Conservation (phyloP, 2,329 filamentous ascomycete genomes). For the Chaetomium globosum region DNA sequence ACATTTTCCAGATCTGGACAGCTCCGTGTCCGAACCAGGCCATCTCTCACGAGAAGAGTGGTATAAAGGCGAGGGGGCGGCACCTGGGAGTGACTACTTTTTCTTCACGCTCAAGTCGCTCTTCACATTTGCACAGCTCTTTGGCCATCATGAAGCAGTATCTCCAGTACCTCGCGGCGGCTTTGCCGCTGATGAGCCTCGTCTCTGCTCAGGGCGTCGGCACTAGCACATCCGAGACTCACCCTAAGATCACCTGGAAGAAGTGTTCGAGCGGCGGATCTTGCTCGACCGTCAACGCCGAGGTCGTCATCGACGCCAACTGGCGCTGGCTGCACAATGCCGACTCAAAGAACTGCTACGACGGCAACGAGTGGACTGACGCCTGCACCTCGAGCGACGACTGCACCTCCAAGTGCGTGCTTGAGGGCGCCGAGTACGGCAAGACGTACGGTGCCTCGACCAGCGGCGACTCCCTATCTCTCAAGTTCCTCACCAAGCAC, state of each 20-base stretch:
- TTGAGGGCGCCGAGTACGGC: constrained; percentile 57
- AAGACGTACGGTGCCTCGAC: constrained; percentile 58
- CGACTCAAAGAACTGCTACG: constrained; percentile 59
- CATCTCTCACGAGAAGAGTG: constrained; percentile 5
- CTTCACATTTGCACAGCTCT: neutral
- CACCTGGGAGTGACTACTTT: neutral
- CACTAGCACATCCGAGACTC: constrained; percentile 50
- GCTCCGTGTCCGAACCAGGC: neutral
- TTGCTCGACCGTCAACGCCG: constrained; percentile 50
- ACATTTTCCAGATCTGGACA: constrained; percentile 24
- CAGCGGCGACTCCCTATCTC: constrained; percentile 53
- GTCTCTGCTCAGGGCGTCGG: constrained; percentile 57
- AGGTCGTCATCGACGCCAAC: constrained; percentile 61
- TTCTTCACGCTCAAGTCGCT: constrained; percentile 1
- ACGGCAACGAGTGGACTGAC: constrained; percentile 53
- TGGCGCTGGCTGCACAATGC: constrained; percentile 62
- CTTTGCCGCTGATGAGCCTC: constrained; percentile 30
- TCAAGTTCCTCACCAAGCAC: constrained; percentile 61
- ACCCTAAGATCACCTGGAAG: constrained; percentile 57
- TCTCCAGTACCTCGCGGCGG: constrained; percentile 34
- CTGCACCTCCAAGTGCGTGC: constrained; percentile 54
- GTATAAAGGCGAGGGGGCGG: constrained; percentile 2
- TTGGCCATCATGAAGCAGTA: constrained; percentile 32
- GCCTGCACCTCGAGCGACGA: constrained; percentile 47
- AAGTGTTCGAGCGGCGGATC: constrained; percentile 53